Evolutionary conservation across 192 early-diverging fungal genomes (phyloP).

Genomic region (Coemansia sp.): DNA sequence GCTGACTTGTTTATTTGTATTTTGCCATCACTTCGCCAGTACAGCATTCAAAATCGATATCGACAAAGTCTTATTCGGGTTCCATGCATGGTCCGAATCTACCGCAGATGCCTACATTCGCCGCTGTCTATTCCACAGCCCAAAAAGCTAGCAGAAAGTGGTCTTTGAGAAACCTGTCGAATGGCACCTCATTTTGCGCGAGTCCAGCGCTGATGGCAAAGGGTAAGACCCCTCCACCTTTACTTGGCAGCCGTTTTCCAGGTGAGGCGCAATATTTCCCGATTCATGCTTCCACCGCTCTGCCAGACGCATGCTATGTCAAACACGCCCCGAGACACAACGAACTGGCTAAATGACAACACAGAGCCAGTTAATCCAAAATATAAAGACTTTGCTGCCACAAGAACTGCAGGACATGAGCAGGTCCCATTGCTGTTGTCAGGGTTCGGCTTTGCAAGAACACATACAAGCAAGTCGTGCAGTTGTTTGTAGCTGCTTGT

Average conservation of each 20-base stretch:
- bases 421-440: background rate
- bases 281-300: conserved; percentile 60
- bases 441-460: conserved; percentile 37
- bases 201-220: background rate
- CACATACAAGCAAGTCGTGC: conserved; percentile 57
- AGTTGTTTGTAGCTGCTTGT: conserved; percentile 61
- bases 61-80: background rate
- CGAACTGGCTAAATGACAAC: conserved; percentile 66
- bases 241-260: conserved; percentile 19
- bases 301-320: conserved; percentile 62
- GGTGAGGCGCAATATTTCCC: conserved; percentile 71
- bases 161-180: background rate
- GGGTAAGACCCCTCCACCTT: background rate
- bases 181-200: background rate
- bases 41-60: background rate
- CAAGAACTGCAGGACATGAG: conserved; percentile 44
- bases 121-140: background rate
- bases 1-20: background rate
- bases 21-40: background rate
- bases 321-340: conserved; percentile 58
- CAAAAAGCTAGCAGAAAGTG: background rate
- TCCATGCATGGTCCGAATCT: no score
- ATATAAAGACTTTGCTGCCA: conserved; percentile 92
- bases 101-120: no score
- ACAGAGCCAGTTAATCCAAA: conserved; percentile 93